These are phyloP conservation scores for Gynostemma pentaphyllum DNA, from an alignment of 306 rosid species.

Conservation along the genomic window DNA sequence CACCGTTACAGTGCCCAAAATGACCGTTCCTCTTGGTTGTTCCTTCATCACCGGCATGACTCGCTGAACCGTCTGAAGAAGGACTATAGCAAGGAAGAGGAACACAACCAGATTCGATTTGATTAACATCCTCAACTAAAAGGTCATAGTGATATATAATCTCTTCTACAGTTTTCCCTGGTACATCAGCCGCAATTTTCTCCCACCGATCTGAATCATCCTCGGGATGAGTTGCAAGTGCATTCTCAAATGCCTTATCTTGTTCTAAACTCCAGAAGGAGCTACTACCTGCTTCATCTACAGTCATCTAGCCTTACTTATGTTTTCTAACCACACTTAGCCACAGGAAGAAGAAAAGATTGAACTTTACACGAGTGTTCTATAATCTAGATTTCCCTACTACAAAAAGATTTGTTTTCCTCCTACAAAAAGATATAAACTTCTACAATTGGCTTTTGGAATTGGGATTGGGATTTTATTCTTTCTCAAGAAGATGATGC, in stretches of 20 bases:
- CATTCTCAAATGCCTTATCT: constrained; percentile 88
- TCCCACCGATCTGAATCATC: constrained; percentile 80
- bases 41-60: constrained; percentile 74
- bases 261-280: constrained; percentile 83
- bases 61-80: constrained; percentile 62
- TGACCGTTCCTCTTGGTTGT: constrained; percentile 50
- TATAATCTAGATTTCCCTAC: background rate
- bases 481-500: background rate
- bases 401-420: background rate
- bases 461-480: background rate
- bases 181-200: constrained; percentile 69
- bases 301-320: constrained; percentile 38
- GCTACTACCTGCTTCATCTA: constrained; percentile 53
- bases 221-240: constrained; percentile 64
- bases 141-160: constrained; percentile 70
- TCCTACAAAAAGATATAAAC: background rate
- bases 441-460: background rate
- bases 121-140: constrained; percentile 62
- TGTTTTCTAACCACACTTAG: constrained; percentile 17
- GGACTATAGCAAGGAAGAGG: constrained; percentile 73
- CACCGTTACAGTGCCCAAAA: constrained; percentile 31
- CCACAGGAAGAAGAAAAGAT: constrained; percentile 20
- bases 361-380: background rate
- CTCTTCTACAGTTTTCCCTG: constrained; percentile 68
- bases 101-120: constrained; percentile 82